Percentiles rank a stretch among this genome's conserved stretches.
Evolutionary conservation across 2,329 filamentous ascomycete genomes (phyloP).

Genomic region (Clarireedia paspali): DNA sequence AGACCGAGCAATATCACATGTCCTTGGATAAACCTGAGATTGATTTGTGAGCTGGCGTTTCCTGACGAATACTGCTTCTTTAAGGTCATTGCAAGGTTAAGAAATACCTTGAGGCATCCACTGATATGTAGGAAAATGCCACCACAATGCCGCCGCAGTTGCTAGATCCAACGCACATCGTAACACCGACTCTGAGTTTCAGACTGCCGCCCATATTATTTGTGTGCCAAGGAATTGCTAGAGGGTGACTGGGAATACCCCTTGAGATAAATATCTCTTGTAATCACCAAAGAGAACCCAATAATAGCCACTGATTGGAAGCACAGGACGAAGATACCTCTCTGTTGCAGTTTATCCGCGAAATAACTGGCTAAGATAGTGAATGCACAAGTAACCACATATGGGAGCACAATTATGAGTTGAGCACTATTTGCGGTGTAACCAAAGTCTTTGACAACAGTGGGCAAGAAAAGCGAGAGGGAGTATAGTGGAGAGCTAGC

Average conservation of each 20-base stretch:
- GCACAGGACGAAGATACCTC: slow-evolving; percentile 65
- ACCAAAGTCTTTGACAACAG: slow-evolving; percentile 41
- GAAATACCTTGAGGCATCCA: slow-evolving; percentile 28
- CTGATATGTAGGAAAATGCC: slow-evolving; percentile 39
- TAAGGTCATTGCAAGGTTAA: slow-evolving; percentile 20
- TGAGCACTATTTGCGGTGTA: slow-evolving; percentile 46
- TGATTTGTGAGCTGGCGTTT: neutral
- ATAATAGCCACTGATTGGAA: slow-evolving; percentile 58
- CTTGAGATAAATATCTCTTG: slow-evolving; percentile 45
- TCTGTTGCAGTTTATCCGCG: slow-evolving; percentile 63
- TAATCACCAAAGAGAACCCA: slow-evolving; percentile 74
- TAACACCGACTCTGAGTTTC: slow-evolving; percentile 79
- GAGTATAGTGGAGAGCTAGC: slow-evolving; percentile 43
- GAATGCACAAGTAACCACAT: slow-evolving; percentile 55
- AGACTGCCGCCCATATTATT: slow-evolving; percentile 91
- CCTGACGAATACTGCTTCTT: neutral
- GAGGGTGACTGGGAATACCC: slow-evolving; percentile 77
- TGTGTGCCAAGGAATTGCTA: slow-evolving; percentile 77
- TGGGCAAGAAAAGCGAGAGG: slow-evolving; percentile 36
- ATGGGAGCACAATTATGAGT: slow-evolving; percentile 43
- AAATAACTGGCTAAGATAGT: slow-evolving; percentile 63
- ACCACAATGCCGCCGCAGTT: slow-evolving; percentile 69
- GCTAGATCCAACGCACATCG: slow-evolving; percentile 83
- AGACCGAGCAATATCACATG: slow-evolving; percentile 39
- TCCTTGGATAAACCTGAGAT: slow-evolving; percentile 34